phyloP scores from a whole-genome alignment of 2,329 filamentous ascomycete species.

The Pyrenophora seminiperda region DNA sequence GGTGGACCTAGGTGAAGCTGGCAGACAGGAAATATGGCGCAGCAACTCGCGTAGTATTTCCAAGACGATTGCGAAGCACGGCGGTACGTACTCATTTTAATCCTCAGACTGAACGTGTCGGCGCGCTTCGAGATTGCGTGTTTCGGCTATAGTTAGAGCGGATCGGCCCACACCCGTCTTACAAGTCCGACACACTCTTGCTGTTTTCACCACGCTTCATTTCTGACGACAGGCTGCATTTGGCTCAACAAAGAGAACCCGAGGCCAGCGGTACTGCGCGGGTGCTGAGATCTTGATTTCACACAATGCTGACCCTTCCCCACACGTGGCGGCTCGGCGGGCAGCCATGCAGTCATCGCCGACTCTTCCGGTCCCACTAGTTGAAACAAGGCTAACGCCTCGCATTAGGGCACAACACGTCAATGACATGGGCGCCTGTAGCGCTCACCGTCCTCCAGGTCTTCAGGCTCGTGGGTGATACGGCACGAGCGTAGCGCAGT shows the following conservation, averaged over 20 bases:
- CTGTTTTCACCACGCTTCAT: slow-evolving; percentile 6
- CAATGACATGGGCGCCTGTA: slow-evolving; percentile 41
- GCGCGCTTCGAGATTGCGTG: background rate
- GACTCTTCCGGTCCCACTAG: slow-evolving; percentile 10
- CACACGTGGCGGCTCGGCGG: slow-evolving; percentile 9
- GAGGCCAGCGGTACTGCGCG: background rate
- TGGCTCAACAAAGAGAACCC: slow-evolving; percentile 1
- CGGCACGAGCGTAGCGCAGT: slow-evolving; percentile 22
- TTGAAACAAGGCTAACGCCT: slow-evolving; percentile 18
- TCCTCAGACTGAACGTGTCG: slow-evolving; percentile 1
- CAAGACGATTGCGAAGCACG: slow-evolving; percentile 46
- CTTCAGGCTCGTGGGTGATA: slow-evolving; percentile 30
- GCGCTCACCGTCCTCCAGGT: slow-evolving; percentile 36
- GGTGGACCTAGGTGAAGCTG: slow-evolving; percentile 43
- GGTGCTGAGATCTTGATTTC: background rate
- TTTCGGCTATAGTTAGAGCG: slow-evolving; percentile 18
- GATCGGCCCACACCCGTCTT: slow-evolving; percentile 14
- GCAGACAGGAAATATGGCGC: slow-evolving; percentile 40
- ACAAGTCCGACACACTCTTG: slow-evolving; percentile 3
- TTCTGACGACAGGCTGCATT: slow-evolving; percentile 7
- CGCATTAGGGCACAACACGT: slow-evolving; percentile 36
- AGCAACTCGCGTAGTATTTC: slow-evolving; percentile 31
- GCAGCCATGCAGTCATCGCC: slow-evolving; percentile 19
- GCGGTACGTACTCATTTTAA: slow-evolving; percentile 34
- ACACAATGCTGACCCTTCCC: slow-evolving; percentile 9